Evolutionary conservation across 441 rosid genomes (phyloP).

Genomic region (Euphorbia corollata): DNA sequence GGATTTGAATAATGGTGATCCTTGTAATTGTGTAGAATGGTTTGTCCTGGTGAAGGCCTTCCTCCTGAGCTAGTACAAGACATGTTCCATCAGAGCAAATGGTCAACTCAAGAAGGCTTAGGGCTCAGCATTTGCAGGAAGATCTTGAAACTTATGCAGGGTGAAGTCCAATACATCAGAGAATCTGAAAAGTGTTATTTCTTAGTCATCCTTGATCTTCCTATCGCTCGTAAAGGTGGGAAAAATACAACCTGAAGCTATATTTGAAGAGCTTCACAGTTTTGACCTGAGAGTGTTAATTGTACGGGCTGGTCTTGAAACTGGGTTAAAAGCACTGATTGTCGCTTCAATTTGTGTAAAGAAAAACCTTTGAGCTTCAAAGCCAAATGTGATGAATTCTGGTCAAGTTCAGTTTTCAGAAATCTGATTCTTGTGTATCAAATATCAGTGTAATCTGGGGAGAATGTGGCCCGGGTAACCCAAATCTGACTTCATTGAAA

Average conservation of each 20-base stretch:
- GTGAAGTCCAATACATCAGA: constrained; percentile 85
- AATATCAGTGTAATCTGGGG: too few relatives aligned
- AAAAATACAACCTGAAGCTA: constrained; percentile 27
- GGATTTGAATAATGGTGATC: constrained; percentile 7
- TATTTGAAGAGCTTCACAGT: constrained; percentile 14
- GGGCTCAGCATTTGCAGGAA: constrained; percentile 88
- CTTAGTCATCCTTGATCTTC: constrained; percentile 61
- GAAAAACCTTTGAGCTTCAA: background rate
- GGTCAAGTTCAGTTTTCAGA: background rate
- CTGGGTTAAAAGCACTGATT: constrained; percentile 17
- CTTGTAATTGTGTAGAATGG: constrained; percentile 51
- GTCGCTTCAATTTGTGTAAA: background rate
- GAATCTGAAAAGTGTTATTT: constrained; percentile 73
- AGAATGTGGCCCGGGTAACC: background rate
- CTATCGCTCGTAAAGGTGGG: constrained; percentile 34
- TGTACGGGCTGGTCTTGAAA: constrained; percentile 11
- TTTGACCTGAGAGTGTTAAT: constrained; percentile 16
- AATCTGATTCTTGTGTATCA: too few relatives aligned
- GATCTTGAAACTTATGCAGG: constrained; percentile 78
- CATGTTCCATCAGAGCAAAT: constrained; percentile 76
- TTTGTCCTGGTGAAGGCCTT: constrained; percentile 86
- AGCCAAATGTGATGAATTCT: background rate
- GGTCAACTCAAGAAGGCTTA: constrained; percentile 76
- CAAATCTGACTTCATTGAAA: background rate
- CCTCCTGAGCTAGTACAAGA: constrained; percentile 85